Percentiles rank a stretch among this genome's conserved stretches.
Evolutionary conservation across 805 yeast genomes (phyloP).

Genomic region (Ascoidea rubescens): DNA sequence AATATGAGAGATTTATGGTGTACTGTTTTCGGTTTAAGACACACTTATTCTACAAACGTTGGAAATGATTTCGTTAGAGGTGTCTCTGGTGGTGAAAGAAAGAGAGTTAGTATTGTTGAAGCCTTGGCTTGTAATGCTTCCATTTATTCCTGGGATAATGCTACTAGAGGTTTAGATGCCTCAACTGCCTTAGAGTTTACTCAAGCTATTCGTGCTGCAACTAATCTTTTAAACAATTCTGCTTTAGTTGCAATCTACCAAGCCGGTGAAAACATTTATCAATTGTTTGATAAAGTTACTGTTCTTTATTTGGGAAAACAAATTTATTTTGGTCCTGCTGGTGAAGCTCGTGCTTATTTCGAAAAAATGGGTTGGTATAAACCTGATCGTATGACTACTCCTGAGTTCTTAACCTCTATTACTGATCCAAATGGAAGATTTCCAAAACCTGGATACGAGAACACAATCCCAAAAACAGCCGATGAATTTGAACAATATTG

Average conservation of each 20-base stretch:
- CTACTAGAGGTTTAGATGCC: conserved; percentile 77
- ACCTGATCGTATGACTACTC: conserved; percentile 56
- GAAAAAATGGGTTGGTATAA: conserved; percentile 50
- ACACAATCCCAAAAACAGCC: conserved; percentile 45
- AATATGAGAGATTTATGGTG: conserved; percentile 25
- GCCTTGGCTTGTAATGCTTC: conserved; percentile 52
- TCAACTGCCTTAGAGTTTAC: conserved; percentile 72
- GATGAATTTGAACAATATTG: conserved; percentile 48
- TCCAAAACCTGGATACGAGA: conserved; percentile 31
- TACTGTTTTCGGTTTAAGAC: conserved; percentile 42
- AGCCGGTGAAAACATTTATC: conserved; percentile 54
- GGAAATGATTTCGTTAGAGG: conserved; percentile 55
- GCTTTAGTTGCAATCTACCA: conserved; percentile 61
- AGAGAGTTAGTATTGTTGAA: conserved; percentile 75
- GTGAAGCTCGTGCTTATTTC: conserved; percentile 41
- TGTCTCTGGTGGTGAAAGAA: conserved; percentile 79
- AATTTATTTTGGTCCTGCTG: conserved; percentile 47
- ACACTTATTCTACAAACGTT: conserved; percentile 44
- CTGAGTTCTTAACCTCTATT: conserved; percentile 56
- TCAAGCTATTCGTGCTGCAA: conserved; percentile 47
- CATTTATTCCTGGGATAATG: conserved; percentile 65
- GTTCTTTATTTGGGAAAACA: conserved; percentile 49
- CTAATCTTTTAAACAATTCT: conserved; percentile 35
- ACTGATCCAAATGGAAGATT: conserved; percentile 54
- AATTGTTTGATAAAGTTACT: conserved; percentile 47